phyloP scores from a whole-genome alignment of 108 stramenopile species.

The Seminavis robusta region DNA sequence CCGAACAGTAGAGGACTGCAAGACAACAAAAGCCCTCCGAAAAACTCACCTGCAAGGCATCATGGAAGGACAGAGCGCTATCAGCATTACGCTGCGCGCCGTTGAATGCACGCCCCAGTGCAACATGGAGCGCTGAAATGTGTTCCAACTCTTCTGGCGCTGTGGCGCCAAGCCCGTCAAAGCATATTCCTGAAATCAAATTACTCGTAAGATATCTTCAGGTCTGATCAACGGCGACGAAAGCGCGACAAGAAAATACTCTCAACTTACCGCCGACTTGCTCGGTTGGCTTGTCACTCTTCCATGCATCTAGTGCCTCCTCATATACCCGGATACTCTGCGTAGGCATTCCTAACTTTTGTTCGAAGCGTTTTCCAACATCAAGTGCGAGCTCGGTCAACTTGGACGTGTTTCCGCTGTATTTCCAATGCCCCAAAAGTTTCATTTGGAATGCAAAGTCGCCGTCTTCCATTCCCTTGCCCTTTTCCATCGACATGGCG shows the following conservation, averaged over 20 bases:
- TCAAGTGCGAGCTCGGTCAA: constrained; percentile 44
- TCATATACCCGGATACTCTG: constrained; percentile 39
- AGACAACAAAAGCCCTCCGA: neutral
- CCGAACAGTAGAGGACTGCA: neutral
- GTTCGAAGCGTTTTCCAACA: constrained; percentile 49
- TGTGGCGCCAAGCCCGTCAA: too few species aligned
- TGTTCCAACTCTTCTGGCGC: too few species aligned
- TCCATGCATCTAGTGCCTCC: constrained; percentile 3
- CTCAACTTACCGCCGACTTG: neutral
- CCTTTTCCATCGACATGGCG: constrained; percentile 49
- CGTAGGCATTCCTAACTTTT: constrained; percentile 38
- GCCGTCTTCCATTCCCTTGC: constrained; percentile 18
- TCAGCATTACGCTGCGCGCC: too few species aligned
- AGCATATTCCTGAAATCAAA: too few species aligned
- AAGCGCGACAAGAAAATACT: too few species aligned
- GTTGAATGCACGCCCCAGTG: too few species aligned
- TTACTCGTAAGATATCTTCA: too few species aligned
- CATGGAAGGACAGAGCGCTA: neutral
- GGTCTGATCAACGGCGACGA: too few species aligned
- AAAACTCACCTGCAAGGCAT: neutral
- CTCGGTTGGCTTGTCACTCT: neutral
- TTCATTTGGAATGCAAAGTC: constrained; percentile 40
- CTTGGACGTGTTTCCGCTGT: constrained; percentile 35
- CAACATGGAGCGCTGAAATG: too few species aligned
- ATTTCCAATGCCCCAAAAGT: constrained; percentile 58